These are phyloP conservation scores for Melaleuca quinquenervia DNA, from an alignment of 345 rosid genomes.

Conservation along the genomic window DNA sequence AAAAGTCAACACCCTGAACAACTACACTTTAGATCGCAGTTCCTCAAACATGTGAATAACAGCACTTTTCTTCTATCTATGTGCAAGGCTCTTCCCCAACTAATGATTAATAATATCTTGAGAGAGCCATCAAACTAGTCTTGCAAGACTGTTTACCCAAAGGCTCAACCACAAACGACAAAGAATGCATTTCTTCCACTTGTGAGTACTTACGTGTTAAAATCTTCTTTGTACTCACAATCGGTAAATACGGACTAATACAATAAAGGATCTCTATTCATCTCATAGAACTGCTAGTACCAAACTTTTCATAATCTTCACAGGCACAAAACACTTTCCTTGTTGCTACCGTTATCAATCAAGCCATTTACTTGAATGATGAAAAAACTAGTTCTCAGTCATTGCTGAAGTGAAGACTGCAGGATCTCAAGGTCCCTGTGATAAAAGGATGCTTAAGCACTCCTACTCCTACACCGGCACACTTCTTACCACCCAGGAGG, in stretches of 20 bases:
- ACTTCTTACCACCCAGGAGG: not conserved
- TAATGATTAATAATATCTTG: not conserved
- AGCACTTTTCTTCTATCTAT: not conserved
- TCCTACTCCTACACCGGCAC: not conserved
- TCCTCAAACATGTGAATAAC: not conserved
- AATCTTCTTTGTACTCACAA: not conserved
- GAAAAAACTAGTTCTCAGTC: not conserved
- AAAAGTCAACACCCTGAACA: not conserved
- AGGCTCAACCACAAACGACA: not conserved
- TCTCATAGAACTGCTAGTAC: not conserved
- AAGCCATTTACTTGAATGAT: not conserved
- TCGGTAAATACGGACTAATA: not conserved
- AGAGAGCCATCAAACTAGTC: not conserved
- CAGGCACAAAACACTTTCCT: not conserved
- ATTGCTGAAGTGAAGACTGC: not conserved
- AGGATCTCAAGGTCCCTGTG: not conserved
- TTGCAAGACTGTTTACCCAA: not conserved
- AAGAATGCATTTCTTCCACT: not conserved
- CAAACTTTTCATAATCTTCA: not conserved
- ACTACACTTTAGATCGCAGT: not conserved
- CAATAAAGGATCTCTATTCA: not conserved
- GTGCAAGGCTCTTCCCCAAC: not conserved
- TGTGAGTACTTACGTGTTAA: not conserved
- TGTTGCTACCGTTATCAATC: not conserved
- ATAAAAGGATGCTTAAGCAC: not conserved